Evolutionary conservation across 345 rosid genomes (phyloP), one percentile per base, ranked within the genome.

Genomic region (Dipteronia sinensis): DNA sequence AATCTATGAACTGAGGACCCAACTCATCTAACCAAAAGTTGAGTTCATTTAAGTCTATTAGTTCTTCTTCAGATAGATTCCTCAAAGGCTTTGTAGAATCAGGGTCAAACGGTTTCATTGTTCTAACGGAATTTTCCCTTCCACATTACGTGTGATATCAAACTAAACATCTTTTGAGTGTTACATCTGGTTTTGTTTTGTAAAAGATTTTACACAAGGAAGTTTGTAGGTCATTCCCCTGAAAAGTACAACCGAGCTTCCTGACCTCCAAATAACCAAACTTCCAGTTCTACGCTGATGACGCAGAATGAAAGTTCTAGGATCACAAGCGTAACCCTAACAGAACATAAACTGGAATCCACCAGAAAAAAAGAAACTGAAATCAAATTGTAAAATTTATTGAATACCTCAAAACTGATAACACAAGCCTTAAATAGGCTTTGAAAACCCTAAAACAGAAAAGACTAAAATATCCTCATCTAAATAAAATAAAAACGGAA

Each of bases 241-340:
- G 86, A 87, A 95, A 71, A 93, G 78, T 29, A 90, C 98, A n/a
- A 95, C 82, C 7, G 95, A 92, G 83, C 97, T 88, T 58, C 99
- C 99, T 46, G 99, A 92, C 84, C 99, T 93, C 98, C 94, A 93
- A 80, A 93, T 92, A 71, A 95, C 89, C 83, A 95, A 82, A 47
- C 99, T 98, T 59, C 97, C 94, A 0, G 98, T 90, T 87, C 86
- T 93, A 78, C 79, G 85, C 99, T 95, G 94, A 78, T 55, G 67
- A n/a, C n/a, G n/a, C n/a, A n/a, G n/a, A n/a, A n/a, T n/a, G n/a
- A n/a, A n/a, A n/a, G n/a, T n/a, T n/a, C n/a, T n/a, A n/a, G n/a
- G n/a, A n/a, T n/a, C n/a, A n/a, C n/a, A n/a, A n/a, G n/a, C n/a
- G n/a, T n/a, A 25, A 79, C 65, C 63, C n/a, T n/a, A n/a, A 76